Base-by-base conservation (phyloP, 2,329 filamentous ascomycete genomes). In the Talaromyces sp. region DNA sequence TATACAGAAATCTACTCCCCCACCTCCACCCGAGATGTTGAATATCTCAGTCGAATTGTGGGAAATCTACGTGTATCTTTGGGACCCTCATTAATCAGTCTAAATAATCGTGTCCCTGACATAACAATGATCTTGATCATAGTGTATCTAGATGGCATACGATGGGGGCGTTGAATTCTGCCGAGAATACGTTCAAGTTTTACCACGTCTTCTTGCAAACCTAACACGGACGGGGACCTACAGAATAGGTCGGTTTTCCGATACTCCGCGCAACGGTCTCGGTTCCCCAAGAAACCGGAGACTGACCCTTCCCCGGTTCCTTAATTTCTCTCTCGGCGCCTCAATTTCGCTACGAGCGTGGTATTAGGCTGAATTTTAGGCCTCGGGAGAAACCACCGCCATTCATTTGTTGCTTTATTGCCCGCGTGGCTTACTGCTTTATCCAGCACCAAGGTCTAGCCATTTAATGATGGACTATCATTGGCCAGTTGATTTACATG, bases 301-400 rank as follows among this genome's bases (percentile, higher is more conserved):
- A 8, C 13, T 49, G 6, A 14, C 27, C 14, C 33, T 60, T 22
- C 31, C 39, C 24, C 24, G 24, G 24, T 11, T 2, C 41, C 41
- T 35, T 31, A 33, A 8, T 35, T 31, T 31, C 14, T 45, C 41
- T 33, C 57, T 33, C 16, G 31, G 14, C 19, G 39, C 45, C 39
- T n/a, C 24, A 16, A 10, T 31, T 16, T 8, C 59, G 22, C 52
- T 33, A 33, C 43, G n/a, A 37, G 14, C 3, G 45, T 27, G 13
- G 31, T 22, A 50, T 61, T 61, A 61, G 59, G 43, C 59, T 61
- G 59, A 61, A 61, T 61, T 39, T 10, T 13, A 7, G 24, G 33
- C 31, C 27, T 33, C 43, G 45, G 43, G n/a, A 49, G 16, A 13
- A 60, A 22, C 27, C 41, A 24, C 27, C 14, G 50, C 27, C 9